Percentiles rank a stretch among this genome's conserved stretches.
Conservation (phyloP, 306 rosid species). For the Casuarina glauca region DNA sequence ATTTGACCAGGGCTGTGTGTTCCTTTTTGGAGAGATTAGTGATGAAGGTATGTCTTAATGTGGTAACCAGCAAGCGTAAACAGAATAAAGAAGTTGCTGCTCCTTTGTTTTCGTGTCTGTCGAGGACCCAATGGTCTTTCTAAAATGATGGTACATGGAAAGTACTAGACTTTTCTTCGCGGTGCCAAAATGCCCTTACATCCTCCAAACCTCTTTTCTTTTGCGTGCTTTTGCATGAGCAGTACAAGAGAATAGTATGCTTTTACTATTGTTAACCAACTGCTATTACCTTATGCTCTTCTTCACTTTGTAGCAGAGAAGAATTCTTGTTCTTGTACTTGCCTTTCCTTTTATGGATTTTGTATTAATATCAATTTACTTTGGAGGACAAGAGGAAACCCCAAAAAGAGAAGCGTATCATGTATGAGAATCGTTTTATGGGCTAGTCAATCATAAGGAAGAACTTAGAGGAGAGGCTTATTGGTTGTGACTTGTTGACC, state of each 20-base stretch:
- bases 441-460: conserved; percentile 49
- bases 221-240: conserved; percentile 32
- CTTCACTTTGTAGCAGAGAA: conserved; percentile 38
- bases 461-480: conserved; percentile 23
- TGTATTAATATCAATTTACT: conserved; percentile 40
- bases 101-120: conserved; percentile 35
- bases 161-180: conserved; percentile 36
- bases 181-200: conserved; percentile 42
- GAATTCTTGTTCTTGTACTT: conserved; percentile 44
- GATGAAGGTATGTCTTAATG: background rate
- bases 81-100: conserved; percentile 21
- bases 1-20: background rate
- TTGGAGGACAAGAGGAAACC: conserved; percentile 36
- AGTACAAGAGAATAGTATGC: conserved; percentile 29
- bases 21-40: conserved; percentile 21
- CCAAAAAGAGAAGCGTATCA: conserved; percentile 39
- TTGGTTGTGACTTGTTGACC: conserved; percentile 43
- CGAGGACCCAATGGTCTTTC: conserved; percentile 28
- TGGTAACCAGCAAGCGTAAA: background rate
- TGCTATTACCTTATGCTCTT: conserved; percentile 28
- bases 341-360: conserved; percentile 32
- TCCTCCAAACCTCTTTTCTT: conserved; percentile 36
- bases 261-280: conserved; percentile 25
- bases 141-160: conserved; percentile 19
- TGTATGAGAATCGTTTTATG: conserved; percentile 31